Base-by-base conservation (phyloP, 164 flowering plant species). In the Piper longum region DNA sequence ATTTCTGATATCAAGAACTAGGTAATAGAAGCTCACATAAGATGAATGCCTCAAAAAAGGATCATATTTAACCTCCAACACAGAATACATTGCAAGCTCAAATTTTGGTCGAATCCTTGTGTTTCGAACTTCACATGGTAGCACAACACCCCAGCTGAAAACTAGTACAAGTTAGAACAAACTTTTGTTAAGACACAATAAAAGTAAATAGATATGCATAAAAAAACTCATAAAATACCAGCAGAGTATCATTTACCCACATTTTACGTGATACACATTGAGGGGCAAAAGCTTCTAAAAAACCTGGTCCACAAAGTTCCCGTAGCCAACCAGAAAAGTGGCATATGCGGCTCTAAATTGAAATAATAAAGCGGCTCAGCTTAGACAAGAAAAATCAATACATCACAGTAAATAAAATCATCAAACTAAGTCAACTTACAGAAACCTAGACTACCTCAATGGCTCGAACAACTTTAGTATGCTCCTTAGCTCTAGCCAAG, bases 251-350 rank as follows among this genome's bases (percentile, higher is more conserved):
- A 48, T 48, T 48, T 48, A 85, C 97, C 59, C 72, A 95, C 99
- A 89, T 77, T 91, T 83, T 91, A 77, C 85, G 79, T 61, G 93
- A 81, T 9, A 87, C 70, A 64, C 84, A 75, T 64, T 86, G 93
- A 70, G 95, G 87, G 66, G 84, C 87, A 56, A 91, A 69, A 41
- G 73, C 75, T 78, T 85, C 93, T 41, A 95, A 81, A 71, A 95
- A 84, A 51, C 89, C 85, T 39, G 91, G 96, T 16, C 91, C 95
- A 75, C 80, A 74, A 64, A 82, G 77, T 73, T 91, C 96, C 63
- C 93, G 81, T 78, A 95, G 63, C 95, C 89, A 91, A 69, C 97
- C 99, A 72, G 95, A 80, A 76, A 91, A 95, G 45, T 83, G 74
- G 78, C 97, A 79, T 45, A 91, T 76, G 67, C 86, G 95, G 62